Evolutionary conservation across 495 filamentous ascomycete species (phyloP), one percentile per base, ranked within the genome.

Genomic region (Aspergillus cristatus): DNA sequence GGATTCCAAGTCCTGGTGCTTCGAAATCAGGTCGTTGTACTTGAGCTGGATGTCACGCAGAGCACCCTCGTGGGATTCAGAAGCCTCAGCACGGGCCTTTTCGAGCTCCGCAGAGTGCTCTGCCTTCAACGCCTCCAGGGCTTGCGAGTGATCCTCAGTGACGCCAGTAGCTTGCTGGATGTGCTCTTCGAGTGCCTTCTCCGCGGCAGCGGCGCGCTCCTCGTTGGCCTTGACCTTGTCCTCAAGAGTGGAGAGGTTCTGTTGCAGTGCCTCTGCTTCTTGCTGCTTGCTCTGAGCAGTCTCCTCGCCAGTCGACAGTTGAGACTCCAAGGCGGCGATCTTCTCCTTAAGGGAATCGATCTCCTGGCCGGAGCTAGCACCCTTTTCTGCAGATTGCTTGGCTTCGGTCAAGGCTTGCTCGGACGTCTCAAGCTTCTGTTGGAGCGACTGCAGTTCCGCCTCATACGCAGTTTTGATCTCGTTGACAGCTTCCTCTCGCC

Each of bases 271-370:
- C 29, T 62, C 55, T 5, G 57, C 57, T 40, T 67, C 49, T 22
- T 57, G 47, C 24, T 63, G 58, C 41, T 67, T 70, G 49, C 42
- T 51, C 15, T 58, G 51, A 16, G 25, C 61, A 60, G n/a, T 55
- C 51, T 14, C 54, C 12, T 56, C 47, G n/a, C 54, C 59, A 6
- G 55, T 49, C 7, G 60, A 51, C 31, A 66, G 45, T 18, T 63
- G 55, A 6, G 58, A 47, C 35, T 70, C 65, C 33, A 71, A 51
- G 3, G 50, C 46, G 18, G 49, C 56, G 18, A 67, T 56, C 45
- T 62, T 67, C 32, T 60, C 58, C 37, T 55, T 57, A 18, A 70
- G 55, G 30, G 55, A 43, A 28, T 70, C 59, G 32, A 70, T 65
- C 36, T 68, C 64, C 32, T 62, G 56, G 11, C 62, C 62, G 16